These are phyloP conservation scores for Pleurozium schreberi DNA, from an alignment of 225 moss, liverwort and hornwort genomes.

Conservation along the genomic window DNA sequence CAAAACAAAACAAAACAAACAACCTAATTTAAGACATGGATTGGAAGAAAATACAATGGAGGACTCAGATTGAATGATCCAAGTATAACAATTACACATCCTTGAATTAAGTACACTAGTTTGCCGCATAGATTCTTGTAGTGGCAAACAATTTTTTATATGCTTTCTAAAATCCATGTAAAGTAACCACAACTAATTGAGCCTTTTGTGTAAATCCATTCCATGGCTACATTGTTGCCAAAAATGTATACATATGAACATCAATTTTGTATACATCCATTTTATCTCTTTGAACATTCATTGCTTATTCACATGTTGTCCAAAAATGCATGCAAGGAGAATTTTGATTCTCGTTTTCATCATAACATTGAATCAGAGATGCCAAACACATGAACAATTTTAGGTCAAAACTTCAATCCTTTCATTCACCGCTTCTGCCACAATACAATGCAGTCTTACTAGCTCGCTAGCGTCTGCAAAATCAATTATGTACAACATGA, in stretches of 20 bases:
- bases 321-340: neutral
- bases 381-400: neutral
- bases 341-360: too few relatives aligned
- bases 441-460: neutral
- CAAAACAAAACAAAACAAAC: too few relatives aligned
- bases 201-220: neutral
- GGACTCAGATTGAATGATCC: neutral
- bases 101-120: neutral
- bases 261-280: neutral
- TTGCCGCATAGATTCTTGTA: neutral
- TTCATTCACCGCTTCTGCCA: neutral
- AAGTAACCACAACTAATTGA: neutral
- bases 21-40: too few relatives aligned
- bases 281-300: neutral
- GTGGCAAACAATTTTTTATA: neutral
- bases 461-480: neutral
- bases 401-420: neutral
- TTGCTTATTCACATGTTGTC: neutral
- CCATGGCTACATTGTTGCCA: neutral
- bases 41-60: neutral
- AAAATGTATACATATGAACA: neutral
- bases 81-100: neutral
- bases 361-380: neutral
- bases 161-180: too few relatives aligned
- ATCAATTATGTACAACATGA: neutral